A percentile compares a stretch with the other conserved stretches of the same genome.
Conservation (phyloP, 2,329 filamentous ascomycete species). For the Sphaerulina musiva region DNA sequence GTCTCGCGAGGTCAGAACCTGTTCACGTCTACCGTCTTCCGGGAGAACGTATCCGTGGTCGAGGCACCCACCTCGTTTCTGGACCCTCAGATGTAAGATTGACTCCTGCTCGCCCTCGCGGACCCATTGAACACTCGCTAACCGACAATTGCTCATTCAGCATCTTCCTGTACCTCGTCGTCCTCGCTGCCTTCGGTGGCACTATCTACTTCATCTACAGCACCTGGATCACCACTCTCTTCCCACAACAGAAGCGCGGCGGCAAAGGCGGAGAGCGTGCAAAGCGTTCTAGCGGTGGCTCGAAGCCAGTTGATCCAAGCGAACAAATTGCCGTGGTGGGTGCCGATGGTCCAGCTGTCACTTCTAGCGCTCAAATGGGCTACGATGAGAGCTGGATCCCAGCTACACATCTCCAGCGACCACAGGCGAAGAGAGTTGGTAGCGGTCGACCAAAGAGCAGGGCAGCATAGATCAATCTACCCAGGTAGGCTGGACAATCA, state of each 20-base stretch:
- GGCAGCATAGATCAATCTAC: slow-evolving; percentile 21
- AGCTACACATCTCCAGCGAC: slow-evolving; percentile 78
- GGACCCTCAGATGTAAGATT: slow-evolving; percentile 84
- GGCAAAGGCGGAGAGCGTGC: slow-evolving; percentile 60
- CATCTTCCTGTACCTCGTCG: slow-evolving; percentile 95
- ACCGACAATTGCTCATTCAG: slow-evolving; percentile 43
- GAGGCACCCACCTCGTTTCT: slow-evolving; percentile 87
- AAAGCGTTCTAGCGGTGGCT: slow-evolving; percentile 54
- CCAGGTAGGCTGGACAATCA: background rate
- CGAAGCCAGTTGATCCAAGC: slow-evolving; percentile 60
- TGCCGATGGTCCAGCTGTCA: slow-evolving; percentile 62
- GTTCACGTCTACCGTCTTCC: slow-evolving; percentile 73
- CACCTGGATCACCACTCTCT: slow-evolving; percentile 93
- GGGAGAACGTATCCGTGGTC: slow-evolving; percentile 76
- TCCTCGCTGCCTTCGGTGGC: slow-evolving; percentile 68
- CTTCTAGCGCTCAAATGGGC: slow-evolving; percentile 58
- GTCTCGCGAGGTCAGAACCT: slow-evolving; percentile 62
- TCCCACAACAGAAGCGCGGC: slow-evolving; percentile 68
- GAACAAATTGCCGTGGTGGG: slow-evolving; percentile 58
- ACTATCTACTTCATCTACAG: slow-evolving; percentile 95
- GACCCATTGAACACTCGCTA: background rate
- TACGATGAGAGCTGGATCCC: slow-evolving; percentile 96
- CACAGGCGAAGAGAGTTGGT: slow-evolving; percentile 59
- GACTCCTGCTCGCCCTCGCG: background rate
- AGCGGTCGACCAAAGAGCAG: slow-evolving; percentile 42